Base-by-base conservation (phyloP, 2,329 filamentous ascomycete genomes). In the Diaporthe citriasiana region DNA sequence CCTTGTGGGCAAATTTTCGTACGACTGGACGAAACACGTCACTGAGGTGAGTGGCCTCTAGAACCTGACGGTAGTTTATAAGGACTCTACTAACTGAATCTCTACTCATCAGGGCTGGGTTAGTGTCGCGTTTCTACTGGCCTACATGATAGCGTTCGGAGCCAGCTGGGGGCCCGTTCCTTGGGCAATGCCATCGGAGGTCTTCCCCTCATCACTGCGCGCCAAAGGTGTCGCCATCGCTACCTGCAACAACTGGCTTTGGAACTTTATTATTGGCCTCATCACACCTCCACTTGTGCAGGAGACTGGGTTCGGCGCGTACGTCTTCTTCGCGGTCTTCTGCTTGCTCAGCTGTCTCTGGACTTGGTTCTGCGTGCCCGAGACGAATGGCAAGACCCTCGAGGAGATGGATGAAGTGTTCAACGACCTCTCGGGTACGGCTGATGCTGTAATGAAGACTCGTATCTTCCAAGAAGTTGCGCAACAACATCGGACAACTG, bases 221-320 rank as follows among this genome's bases (percentile, higher is more conserved):
- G 89, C 91, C 1, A 93, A 93, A 79, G 91, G 91, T 30, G 89
- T 91, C 4, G 88, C 90, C 0, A 83, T 92, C 13, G 87, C 87
- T 0, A 91, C 89, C 0, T 89, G 86, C 75, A 87, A 87, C 2
- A 92, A 90, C 79, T 93, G 91, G 84, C 78, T 92, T 2, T 89
- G 88, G 79, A 92, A 93, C 79, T 92, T 92, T 76, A 87, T 91
- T 70, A 89, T 92, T 35, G 57, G 57, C 12, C 30, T 72, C 1
- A 63, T 63, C 56, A 68, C 53, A 1, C 66, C 72, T 13, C 66
- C 72, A 5, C 45, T 73, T 19, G 53, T 73, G 7, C 65, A 73
- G 15, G 60, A n/a, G 27, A 73, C 57, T 19, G 51, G 40, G 3
- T 71, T 56, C 27, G 66, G 66, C 27, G 57, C 72, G 1, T 73